Base-by-base conservation (phyloP, 1,284 basidiomycete species). In the Inonotus hispidus region DNA sequence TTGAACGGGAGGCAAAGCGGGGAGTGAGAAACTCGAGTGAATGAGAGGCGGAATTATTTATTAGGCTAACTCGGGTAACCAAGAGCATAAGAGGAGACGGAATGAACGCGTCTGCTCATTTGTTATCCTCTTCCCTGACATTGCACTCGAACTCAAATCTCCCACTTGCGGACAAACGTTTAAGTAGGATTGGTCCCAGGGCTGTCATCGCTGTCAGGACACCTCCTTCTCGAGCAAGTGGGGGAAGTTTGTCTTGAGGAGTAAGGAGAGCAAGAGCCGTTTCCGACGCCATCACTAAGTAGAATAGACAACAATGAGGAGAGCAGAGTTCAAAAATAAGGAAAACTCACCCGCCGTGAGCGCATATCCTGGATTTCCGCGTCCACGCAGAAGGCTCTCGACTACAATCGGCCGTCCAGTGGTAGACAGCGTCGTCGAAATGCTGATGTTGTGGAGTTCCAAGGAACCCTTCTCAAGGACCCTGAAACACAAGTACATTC, bases 291-390 rank as follows among this genome's bases (percentile, higher is more conserved):
- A 94, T 83, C 45, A 83, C 90, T 91, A n/a, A 13, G 59, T 49
- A 7, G 39, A 57, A 56, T 35, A 63, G 41, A 25, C 43, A 38
- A n/a, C 39, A 58, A n/a, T 50, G 29, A 19, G 19, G 23, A 27
- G 13, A 32, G 21, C 13, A 1, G 32, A 14, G 29, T 52, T 39
- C 4, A 32, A 27, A 56, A 2, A 35, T 16, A 49, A 55, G 45
- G 58, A 32, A 29, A n/a, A 71, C 80, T 55, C 67, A 88, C 87
- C 73, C 4, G 87, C 77, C 1, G 90, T 87, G 39, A 86, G 73
- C 16, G 81, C 71, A 72, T 94, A 93, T 2, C 92, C 91, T 3
- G 91, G 89, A 69, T 94, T 91, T n/a, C 90, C 90, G 47, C 83
- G 76, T 1, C 83, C 87, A 55, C 72, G 76, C 56, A 86, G 73